Conservation (phyloP, 768 basidiomycete genomes). For the Boletus vermiculosoides region DNA sequence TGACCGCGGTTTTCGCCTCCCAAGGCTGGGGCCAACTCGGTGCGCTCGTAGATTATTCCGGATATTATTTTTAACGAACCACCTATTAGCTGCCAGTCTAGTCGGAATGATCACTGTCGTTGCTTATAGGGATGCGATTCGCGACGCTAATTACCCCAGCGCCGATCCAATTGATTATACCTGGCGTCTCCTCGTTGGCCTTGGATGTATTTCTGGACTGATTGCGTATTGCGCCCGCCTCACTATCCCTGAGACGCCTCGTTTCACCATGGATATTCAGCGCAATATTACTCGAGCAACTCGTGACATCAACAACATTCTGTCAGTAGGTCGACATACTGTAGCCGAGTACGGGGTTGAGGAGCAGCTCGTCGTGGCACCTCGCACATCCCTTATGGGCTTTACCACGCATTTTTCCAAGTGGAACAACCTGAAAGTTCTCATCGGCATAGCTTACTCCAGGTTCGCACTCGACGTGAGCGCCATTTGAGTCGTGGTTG, state of each 20-base stretch:
- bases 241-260: slow-evolving; percentile 90
- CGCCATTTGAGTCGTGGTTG: slow-evolving; percentile 3
- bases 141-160: slow-evolving; percentile 39
- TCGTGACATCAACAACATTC: slow-evolving; percentile 64
- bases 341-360: slow-evolving; percentile 48
- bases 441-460: slow-evolving; percentile 73
- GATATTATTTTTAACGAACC: not conserved
- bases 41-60: slow-evolving; percentile 30
- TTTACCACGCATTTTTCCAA: slow-evolving; percentile 67
- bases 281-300: slow-evolving; percentile 71
- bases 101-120: slow-evolving; percentile 59
- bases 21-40: slow-evolving; percentile 92
- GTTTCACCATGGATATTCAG: slow-evolving; percentile 89
- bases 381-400: slow-evolving; percentile 63
- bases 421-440: slow-evolving; percentile 75
- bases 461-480: slow-evolving; percentile 89
- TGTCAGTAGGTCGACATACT: slow-evolving; percentile 44
- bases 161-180: slow-evolving; percentile 63
- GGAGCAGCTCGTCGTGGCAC: slow-evolving; percentile 52
- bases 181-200: slow-evolving; percentile 86
- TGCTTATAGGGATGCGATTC: slow-evolving; percentile 60
- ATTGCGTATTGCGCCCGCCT: slow-evolving; percentile 86
- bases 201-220: slow-evolving; percentile 77
- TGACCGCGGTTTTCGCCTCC: slow-evolving; percentile 81
- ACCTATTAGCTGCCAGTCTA: slow-evolving; percentile 55